These are phyloP conservation scores for Coemansia sp. DNA, from an alignment of 192 early-diverging fungal species.

Conservation along the genomic window DNA sequence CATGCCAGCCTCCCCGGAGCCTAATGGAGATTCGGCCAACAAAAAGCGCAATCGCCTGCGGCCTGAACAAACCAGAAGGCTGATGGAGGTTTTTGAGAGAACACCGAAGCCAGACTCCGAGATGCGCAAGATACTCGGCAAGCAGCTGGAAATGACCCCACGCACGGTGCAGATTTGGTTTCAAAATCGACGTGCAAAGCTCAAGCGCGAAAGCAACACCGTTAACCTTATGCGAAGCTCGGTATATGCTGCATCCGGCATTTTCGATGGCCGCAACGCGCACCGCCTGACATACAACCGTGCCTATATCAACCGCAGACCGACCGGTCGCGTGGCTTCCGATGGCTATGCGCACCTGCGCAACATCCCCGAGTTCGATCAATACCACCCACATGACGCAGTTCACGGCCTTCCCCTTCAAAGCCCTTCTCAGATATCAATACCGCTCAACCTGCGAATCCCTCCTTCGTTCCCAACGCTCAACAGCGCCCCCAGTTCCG, in stretches of 20 bases:
- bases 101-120: constrained; percentile 69
- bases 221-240: constrained; percentile 11
- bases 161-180: constrained; percentile 85
- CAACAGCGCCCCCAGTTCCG: not conserved
- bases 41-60: constrained; percentile 73
- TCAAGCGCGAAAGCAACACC: constrained; percentile 65
- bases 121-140: constrained; percentile 63
- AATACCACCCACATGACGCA: constrained; percentile 16
- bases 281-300: constrained; percentile 42
- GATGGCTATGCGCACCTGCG: constrained; percentile 41
- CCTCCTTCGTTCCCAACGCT: constrained; percentile 14
- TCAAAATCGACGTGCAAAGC: constrained; percentile 88
- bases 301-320: constrained; percentile 34
- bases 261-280: constrained; percentile 18
- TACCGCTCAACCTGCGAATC: constrained; percentile 25
- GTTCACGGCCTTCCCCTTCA: constrained; percentile 41
- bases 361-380: constrained; percentile 20
- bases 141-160: constrained; percentile 68
- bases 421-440: constrained; percentile 47
- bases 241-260: constrained; percentile 11
- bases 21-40: constrained; percentile 18
- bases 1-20: constrained; percentile 17
- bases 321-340: constrained; percentile 35
- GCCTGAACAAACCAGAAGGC: constrained; percentile 66
- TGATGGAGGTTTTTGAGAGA: constrained; percentile 61